These are phyloP conservation scores for Solanum paucissectum DNA, from an alignment of 257 asterid genomes.

Conservation along the genomic window DNA sequence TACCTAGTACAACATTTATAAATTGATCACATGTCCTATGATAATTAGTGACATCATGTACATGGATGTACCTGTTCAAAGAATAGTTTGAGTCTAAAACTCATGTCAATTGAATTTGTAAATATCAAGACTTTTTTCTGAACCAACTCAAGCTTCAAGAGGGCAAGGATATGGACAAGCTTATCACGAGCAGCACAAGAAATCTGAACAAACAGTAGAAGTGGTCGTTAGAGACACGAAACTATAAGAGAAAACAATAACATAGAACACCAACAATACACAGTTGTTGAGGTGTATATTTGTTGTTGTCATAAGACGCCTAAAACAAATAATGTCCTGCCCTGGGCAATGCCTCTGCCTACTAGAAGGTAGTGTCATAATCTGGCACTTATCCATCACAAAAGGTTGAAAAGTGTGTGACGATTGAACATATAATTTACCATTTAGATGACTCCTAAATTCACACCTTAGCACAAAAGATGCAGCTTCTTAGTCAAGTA, in stretches of 20 bases:
- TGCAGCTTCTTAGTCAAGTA: not conserved
- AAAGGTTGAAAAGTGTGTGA: not conserved
- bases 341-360: not conserved
- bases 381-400: not conserved
- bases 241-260: not conserved
- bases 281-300: not conserved
- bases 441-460: not conserved
- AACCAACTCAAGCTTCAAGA: conserved; percentile 70
- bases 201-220: conserved; percentile 35
- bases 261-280: not conserved
- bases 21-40: not conserved
- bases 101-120: conserved; percentile 77
- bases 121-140: conserved; percentile 87
- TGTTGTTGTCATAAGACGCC: not conserved
- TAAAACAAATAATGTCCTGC: not conserved
- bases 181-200: conserved; percentile 79
- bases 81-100: conserved; percentile 84
- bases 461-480: not conserved
- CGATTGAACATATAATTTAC: not conserved
- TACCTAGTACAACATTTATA: not conserved
- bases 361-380: not conserved
- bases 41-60: not conserved
- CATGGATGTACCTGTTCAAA: conserved; percentile 66
- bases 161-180: conserved; percentile 73
- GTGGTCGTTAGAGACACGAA: not conserved